A percentile compares a stretch with the other conserved stretches of the same genome.
phyloP scores from a whole-genome alignment of 768 basidiomycete genomes.

The Calocybe cyanea region DNA sequence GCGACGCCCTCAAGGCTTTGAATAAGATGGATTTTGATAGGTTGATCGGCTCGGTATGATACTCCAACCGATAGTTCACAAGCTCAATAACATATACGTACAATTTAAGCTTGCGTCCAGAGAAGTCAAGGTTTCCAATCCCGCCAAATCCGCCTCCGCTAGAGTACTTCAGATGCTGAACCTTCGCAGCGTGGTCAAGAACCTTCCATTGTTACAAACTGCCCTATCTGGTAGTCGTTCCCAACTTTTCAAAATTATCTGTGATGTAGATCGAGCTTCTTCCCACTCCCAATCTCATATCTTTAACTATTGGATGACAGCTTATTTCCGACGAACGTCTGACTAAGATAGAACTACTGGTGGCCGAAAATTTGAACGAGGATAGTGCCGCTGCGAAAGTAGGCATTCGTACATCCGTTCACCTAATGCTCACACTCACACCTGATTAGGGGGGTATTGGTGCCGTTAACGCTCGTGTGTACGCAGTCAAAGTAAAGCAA shows the following conservation, averaged over 20 bases:
- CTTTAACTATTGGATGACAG: conserved; percentile 28
- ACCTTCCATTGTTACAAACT: conserved; percentile 58
- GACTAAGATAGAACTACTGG: conserved; percentile 52
- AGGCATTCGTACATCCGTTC: background rate
- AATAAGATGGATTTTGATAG: conserved; percentile 89
- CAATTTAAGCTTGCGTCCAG: conserved; percentile 55
- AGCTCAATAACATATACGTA: background rate
- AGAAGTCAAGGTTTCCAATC: conserved; percentile 50
- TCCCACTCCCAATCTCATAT: background rate
- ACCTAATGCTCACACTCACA: background rate
- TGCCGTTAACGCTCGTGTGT: conserved; percentile 78
- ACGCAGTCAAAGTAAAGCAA: conserved; percentile 63
- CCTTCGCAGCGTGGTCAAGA: conserved; percentile 67
- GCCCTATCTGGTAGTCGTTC: conserved; percentile 58
- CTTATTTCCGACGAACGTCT: conserved; percentile 77
- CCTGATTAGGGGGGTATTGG: conserved; percentile 60
- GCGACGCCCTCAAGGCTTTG: conserved; percentile 63
- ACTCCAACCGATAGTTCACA: background rate
- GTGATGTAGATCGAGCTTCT: conserved; percentile 40
- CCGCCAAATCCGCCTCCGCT: conserved; percentile 60
- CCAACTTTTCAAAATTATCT: conserved; percentile 58
- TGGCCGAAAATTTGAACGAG: conserved; percentile 71
- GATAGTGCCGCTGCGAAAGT: conserved; percentile 62
- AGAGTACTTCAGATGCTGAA: conserved; percentile 78
- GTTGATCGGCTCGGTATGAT: conserved; percentile 62